Evolutionary conservation across 73 alveolate genomes (phyloP), one percentile per base, ranked within the genome.

Genomic region (Halteria grandinella): DNA sequence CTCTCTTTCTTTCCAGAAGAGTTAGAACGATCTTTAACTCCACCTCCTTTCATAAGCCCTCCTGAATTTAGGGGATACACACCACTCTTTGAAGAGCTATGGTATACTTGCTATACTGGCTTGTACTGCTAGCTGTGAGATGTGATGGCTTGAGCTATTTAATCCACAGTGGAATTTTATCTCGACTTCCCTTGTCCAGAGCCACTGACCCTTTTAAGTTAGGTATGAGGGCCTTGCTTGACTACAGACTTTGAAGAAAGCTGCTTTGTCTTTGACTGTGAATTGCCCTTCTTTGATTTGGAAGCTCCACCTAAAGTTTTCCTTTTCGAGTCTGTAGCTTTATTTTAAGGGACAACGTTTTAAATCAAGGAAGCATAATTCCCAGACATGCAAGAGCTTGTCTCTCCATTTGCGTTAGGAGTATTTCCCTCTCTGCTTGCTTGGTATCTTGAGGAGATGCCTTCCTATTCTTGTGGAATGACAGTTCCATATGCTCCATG

Each of bases 361-460:
- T 66, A 45, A 23, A 32, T 29, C 14, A 54, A 32, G 11, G 69
- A 23, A 6, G 80, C 49, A 14, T 29, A 36, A 66, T 66, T 66
- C 8, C 34, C 49, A 45, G 80, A 66, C 6, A 66, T 33, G 31
- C 52, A 45, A 45, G 80, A 66, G 43, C 80, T 66, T 5, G 47
- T 66, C 1, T 66, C 80, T 12, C 66, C 80, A 41, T 47, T 47
- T 41, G n/a, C n/a, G n/a, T n/a, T n/a, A n/a, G 66, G 63, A 24
- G 80, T 41, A 1, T 5, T 41, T 21, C 47, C 66, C 29, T 66
- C 80, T 45, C 69, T 44, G 17, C 60, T 39, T 25, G 25, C 7
- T 23, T 66, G 43, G 4, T 21, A 23, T 20, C 36, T 5, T 18
- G 8, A 7, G 36, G n/a, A 43, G 15, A 45, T 40, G n/a, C 37